A percentile compares a stretch with the other conserved stretches of the same genome.
These are phyloP conservation scores for Sporothrix euskadiensis DNA, from an alignment of 2,329 filamentous ascomycete species.

Conservation along the genomic window DNA sequence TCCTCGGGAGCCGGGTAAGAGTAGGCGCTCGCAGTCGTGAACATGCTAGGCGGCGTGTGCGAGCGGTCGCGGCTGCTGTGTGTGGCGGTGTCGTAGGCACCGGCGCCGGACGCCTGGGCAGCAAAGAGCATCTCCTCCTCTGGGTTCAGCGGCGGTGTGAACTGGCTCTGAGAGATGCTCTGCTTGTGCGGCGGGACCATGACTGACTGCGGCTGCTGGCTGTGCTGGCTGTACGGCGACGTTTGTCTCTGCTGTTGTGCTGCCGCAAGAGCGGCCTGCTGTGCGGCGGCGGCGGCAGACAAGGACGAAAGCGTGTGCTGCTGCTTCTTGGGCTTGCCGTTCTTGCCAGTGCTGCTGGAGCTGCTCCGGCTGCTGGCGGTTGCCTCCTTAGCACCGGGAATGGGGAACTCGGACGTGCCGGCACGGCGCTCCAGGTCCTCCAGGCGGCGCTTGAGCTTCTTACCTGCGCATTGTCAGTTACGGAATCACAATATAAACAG, in stretches of 20 bases:
- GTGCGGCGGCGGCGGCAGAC: conserved; percentile 31
- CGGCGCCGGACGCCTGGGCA: not conserved
- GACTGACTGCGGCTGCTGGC: conserved; percentile 39
- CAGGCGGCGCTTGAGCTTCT: conserved; percentile 88
- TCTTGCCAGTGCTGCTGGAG: conserved; percentile 36
- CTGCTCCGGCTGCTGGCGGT: conserved; percentile 21
- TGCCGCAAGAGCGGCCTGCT: conserved; percentile 33
- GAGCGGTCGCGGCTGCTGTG: conserved; percentile 53
- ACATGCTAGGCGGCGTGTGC: conserved; percentile 66
- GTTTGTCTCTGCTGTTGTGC: conserved; percentile 32
- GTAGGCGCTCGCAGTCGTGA: conserved; percentile 50
- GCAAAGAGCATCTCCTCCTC: conserved; percentile 69
- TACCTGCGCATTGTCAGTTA: conserved; percentile 56
- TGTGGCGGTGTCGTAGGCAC: not conserved
- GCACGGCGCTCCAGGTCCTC: conserved; percentile 82
- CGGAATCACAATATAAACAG: not conserved
- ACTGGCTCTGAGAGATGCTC: conserved; percentile 54
- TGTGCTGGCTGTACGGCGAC: conserved; percentile 31
- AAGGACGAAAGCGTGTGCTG: conserved; percentile 36
- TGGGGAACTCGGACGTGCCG: conserved; percentile 46
- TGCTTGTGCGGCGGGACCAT: conserved; percentile 42
- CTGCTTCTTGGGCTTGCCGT: conserved; percentile 45
- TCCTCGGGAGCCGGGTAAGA: conserved; percentile 66
- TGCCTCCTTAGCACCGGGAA: conserved; percentile 10
- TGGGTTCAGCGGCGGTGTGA: conserved; percentile 60